These are phyloP conservation scores for Globisporangium emineosum DNA, from an alignment of 352 stramenopile genomes.

Conservation along the genomic window DNA sequence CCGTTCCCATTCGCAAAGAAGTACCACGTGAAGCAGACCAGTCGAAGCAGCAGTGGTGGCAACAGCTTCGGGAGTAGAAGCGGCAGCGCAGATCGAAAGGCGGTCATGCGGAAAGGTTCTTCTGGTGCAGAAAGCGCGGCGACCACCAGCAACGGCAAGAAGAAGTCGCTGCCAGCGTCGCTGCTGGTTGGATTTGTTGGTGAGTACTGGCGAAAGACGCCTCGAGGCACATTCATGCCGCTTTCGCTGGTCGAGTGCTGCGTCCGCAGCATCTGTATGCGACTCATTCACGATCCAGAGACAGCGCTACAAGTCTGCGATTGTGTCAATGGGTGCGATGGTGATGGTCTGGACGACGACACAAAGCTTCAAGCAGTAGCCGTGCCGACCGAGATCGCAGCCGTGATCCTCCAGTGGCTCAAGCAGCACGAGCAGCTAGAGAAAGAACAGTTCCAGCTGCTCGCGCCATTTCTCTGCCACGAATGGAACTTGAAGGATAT, in stretches of 20 bases:
- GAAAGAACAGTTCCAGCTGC: slow-evolving; percentile 48
- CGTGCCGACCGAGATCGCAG: slow-evolving; percentile 45
- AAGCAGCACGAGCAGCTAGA: slow-evolving; percentile 51
- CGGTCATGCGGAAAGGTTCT: background rate
- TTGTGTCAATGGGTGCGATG: background rate
- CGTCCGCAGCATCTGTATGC: slow-evolving; percentile 46
- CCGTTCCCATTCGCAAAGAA: slow-evolving; percentile 72
- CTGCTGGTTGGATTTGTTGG: slow-evolving; percentile 35
- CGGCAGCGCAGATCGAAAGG: slow-evolving; percentile 6
- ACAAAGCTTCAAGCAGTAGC: slow-evolving; percentile 10
- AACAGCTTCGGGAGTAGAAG: slow-evolving; percentile 9
- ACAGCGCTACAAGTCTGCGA: slow-evolving; percentile 10
- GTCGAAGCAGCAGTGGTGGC: slow-evolving; percentile 13
- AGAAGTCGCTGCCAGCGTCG: slow-evolving; percentile 7
- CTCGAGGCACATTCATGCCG: slow-evolving; percentile 33
- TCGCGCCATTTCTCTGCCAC: slow-evolving; percentile 49
- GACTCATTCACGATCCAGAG: slow-evolving; percentile 34
- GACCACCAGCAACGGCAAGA: slow-evolving; percentile 8
- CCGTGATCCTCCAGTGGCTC: slow-evolving; percentile 45
- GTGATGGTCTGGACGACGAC: background rate
- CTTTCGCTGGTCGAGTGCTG: slow-evolving; percentile 58
- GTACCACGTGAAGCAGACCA: slow-evolving; percentile 15
- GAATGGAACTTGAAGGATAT: slow-evolving; percentile 57
- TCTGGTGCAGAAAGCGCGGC: slow-evolving; percentile 1
- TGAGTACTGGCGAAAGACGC: slow-evolving; percentile 46